These are phyloP conservation scores for Daedaleopsis nitida DNA, from an alignment of 768 basidiomycete species.

Conservation along the genomic window DNA sequence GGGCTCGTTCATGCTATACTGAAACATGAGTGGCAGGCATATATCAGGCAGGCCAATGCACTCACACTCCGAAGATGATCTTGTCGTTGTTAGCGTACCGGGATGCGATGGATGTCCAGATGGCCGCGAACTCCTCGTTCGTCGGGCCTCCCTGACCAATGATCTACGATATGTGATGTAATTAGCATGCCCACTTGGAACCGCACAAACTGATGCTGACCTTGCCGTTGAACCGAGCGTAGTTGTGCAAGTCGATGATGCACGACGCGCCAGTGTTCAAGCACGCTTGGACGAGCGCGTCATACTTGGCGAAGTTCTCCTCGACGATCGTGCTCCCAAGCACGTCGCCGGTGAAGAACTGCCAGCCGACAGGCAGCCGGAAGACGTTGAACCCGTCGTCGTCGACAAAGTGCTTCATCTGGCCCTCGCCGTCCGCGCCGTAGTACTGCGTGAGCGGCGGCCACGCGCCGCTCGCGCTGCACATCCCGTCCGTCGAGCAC, in stretches of 20 bases:
- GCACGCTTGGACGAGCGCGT: constrained; percentile 49
- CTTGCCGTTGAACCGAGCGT: constrained; percentile 55
- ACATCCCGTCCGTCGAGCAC: constrained; percentile 44
- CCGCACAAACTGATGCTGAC: neutral
- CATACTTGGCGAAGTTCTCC: constrained; percentile 42
- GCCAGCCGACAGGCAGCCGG: constrained; percentile 19
- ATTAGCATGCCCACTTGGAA: neutral
- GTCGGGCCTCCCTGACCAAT: constrained; percentile 44
- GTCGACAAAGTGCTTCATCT: constrained; percentile 34
- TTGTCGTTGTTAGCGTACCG: constrained; percentile 39
- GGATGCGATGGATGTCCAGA: constrained; percentile 45
- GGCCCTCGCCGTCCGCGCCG: constrained; percentile 24
- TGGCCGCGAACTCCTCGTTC: constrained; percentile 39
- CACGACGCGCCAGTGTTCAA: constrained; percentile 41
- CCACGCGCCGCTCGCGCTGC: constrained; percentile 36
- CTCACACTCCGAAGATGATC: constrained; percentile 34
- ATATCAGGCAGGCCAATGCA: neutral
- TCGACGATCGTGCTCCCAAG: constrained; percentile 48
- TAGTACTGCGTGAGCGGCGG: constrained; percentile 53
- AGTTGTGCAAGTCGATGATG: constrained; percentile 61
- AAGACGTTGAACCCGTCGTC: constrained; percentile 20
- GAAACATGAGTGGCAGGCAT: constrained; percentile 26
- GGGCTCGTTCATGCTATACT: constrained; percentile 45
- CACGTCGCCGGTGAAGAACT: constrained; percentile 38
- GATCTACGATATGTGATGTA: constrained; percentile 29